phyloP scores from a whole-genome alignment of 2,329 filamentous ascomycete genomes.

The Canariomyces notabilis region DNA sequence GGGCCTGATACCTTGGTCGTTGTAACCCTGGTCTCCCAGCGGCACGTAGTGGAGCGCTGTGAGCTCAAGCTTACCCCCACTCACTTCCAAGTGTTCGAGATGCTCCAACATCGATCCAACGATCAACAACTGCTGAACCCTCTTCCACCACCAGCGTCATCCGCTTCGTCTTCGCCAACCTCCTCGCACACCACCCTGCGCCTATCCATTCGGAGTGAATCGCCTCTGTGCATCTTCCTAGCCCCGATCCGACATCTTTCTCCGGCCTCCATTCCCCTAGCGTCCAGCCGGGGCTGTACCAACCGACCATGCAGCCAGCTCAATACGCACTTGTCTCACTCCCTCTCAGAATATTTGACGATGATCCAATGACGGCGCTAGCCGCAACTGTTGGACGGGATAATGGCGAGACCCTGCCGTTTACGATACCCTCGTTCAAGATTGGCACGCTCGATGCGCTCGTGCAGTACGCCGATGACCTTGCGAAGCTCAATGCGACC shows the following conservation, averaged over 20 bases:
- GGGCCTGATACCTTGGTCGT: too few species aligned
- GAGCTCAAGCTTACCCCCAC: too few species aligned
- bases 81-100: constrained; percentile 1
- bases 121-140: neutral
- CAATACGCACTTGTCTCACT: constrained; percentile 89
- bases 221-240: neutral
- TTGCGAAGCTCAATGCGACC: constrained; percentile 76
- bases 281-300: constrained; percentile 16
- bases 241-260: neutral
- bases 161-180: too few species aligned
- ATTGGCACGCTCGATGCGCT: constrained; percentile 93
- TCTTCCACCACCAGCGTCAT: neutral
- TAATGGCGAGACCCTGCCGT: constrained; percentile 69
- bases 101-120: constrained; percentile 5
- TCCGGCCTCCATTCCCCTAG: too few species aligned
- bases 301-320: constrained; percentile 37
- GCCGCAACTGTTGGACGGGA: constrained; percentile 67
- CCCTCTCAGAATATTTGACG: constrained; percentile 79
- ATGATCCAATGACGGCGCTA: constrained; percentile 75
- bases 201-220: too few species aligned
- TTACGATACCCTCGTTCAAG: constrained; percentile 90
- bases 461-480: constrained; percentile 92
- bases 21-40: too few species aligned
- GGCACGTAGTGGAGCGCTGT: too few species aligned
- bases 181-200: too few species aligned